phyloP scores from a whole-genome alignment of 2,329 filamentous ascomycete genomes.

The Ophiostoma novo-ulmi region DNA sequence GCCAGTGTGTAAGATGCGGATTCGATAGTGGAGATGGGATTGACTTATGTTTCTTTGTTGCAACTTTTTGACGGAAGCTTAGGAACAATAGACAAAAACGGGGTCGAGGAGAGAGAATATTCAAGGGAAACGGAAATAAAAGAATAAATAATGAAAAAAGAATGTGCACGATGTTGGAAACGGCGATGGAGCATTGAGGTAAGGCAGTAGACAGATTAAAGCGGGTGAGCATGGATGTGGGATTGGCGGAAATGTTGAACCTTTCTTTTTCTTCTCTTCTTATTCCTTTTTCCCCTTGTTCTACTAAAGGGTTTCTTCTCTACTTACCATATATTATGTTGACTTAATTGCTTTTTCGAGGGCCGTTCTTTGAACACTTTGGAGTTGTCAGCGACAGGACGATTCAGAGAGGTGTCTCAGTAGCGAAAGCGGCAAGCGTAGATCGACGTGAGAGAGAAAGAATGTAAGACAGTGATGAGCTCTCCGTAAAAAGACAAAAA shows the following conservation, averaged over 20 bases:
- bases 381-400: conserved; percentile 14
- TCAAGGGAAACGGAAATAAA: neutral
- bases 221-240: neutral
- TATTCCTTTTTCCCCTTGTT: neutral
- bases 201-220: neutral
- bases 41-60: conserved; percentile 4
- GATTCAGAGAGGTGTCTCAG: conserved; percentile 20
- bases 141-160: neutral
- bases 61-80: neutral
- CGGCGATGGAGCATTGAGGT: neutral
- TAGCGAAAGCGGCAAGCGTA: conserved; percentile 18
- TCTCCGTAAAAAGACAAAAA: conserved; percentile 8
- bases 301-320: neutral
- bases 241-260: conserved; percentile 2
- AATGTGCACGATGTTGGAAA: neutral
- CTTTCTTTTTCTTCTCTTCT: conserved; percentile 45
- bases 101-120: neutral
- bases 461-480: conserved; percentile 20
- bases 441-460: conserved; percentile 21
- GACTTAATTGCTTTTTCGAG: neutral
- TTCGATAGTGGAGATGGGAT: neutral
- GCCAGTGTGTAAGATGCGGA: neutral
- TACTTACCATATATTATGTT: neutral
- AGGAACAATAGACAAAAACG: neutral
- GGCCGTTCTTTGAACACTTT: conserved; percentile 1